Evolutionary conservation across 2,329 filamentous ascomycete species (phyloP).

Genomic region (Periglandula ipomoeae): DNA sequence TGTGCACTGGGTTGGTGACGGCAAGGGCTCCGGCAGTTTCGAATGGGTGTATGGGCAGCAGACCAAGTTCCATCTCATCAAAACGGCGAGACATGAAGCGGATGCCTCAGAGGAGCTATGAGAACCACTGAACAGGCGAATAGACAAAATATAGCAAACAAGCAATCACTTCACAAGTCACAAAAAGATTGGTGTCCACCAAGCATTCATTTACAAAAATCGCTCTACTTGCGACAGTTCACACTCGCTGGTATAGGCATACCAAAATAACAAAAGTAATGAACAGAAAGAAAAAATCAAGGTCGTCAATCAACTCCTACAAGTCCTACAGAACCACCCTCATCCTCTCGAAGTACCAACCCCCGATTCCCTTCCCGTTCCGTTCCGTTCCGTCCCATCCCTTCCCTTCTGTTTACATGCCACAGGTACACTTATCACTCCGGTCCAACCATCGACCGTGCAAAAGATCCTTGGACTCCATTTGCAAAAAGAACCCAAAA

Average conservation of each 20-base stretch:
- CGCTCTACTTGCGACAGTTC: constrained; percentile 1
- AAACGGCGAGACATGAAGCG: no score
- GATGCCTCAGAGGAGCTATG: not conserved
- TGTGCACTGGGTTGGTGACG: not conserved
- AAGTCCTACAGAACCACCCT: constrained; percentile 11
- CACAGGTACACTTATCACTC: constrained; percentile 9
- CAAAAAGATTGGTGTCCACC: constrained; percentile 1
- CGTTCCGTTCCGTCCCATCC: constrained; percentile 4
- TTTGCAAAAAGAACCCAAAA: constrained; percentile 30
- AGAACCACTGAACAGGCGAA: not conserved
- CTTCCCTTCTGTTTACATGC: constrained; percentile 13
- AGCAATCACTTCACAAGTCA: not conserved
- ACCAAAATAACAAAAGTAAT: not conserved
- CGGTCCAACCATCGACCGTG: constrained; percentile 6
- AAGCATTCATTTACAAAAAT: not conserved
- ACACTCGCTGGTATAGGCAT: constrained; percentile 1
- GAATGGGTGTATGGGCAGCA: not conserved
- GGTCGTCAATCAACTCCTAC: constrained; percentile 15
- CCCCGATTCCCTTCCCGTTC: not conserved
- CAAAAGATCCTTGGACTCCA: constrained; percentile 27
- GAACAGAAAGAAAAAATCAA: not conserved
- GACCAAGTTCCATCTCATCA: not conserved
- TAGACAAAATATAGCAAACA: not conserved
- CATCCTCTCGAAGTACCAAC: not conserved
- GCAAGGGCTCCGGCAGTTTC: not conserved